Evolutionary conservation across 2,329 filamentous ascomycete species (phyloP).

Genomic region (Penicillium sp.): DNA sequence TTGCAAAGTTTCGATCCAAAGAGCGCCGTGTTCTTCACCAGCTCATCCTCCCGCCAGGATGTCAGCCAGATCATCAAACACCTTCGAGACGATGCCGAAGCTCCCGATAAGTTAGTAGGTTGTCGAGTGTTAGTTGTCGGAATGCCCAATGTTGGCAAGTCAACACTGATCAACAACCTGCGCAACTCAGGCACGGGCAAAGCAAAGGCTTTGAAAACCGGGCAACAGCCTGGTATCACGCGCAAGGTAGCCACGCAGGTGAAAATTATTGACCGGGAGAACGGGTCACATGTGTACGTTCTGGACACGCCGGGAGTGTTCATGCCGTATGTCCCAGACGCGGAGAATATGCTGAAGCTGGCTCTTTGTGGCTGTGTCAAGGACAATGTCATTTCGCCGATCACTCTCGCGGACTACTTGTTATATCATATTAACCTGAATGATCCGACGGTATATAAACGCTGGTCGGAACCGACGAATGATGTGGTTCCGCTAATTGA

Average conservation of each 20-base stretch:
- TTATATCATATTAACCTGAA: conserved; percentile 76
- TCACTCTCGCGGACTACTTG: conserved; percentile 83
- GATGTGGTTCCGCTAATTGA: conserved; percentile 72
- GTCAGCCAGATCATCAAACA: conserved; percentile 34
- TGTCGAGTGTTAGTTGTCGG: conserved; percentile 83
- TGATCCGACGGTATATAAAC: conserved; percentile 60
- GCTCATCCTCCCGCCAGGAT: conserved; percentile 31
- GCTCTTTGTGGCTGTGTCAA: conserved; percentile 87
- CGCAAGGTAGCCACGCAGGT: conserved; percentile 79
- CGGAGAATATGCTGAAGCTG: conserved; percentile 92
- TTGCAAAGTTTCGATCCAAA: conserved; percentile 35
- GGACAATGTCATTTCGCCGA: conserved; percentile 74
- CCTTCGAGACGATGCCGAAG: conserved; percentile 29
- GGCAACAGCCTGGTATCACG: conserved; percentile 84
- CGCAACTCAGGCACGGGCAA: conserved; percentile 64
- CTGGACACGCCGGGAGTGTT: conserved; percentile 95
- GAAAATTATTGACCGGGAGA: conserved; percentile 65
- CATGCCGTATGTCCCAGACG: conserved; percentile 80
- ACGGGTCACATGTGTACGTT: conserved; percentile 68
- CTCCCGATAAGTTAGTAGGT: conserved; percentile 63
- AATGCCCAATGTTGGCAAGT: conserved; percentile 98
- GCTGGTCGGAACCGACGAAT: conserved; percentile 73
- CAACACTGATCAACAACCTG: conserved; percentile 84
- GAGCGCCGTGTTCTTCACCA: conserved; percentile 37
- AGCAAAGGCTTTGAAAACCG: conserved; percentile 75